These are phyloP conservation scores for Erucastrum elatum DNA, from an alignment of 345 rosid genomes.

Conservation along the genomic window DNA sequence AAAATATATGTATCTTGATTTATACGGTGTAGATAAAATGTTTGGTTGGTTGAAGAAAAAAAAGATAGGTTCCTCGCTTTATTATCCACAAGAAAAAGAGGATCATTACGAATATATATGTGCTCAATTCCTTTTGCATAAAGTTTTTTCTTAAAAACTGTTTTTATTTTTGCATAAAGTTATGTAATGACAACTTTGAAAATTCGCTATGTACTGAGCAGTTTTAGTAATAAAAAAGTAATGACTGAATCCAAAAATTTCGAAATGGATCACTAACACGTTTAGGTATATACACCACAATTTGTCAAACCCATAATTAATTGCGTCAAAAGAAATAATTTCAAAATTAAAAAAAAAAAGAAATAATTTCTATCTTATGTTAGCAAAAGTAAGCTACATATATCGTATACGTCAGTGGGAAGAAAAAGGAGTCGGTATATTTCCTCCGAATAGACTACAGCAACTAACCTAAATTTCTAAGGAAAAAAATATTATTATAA, in stretches of 20 bases:
- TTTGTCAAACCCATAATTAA: conserved; percentile 14
- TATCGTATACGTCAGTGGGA: conserved; percentile 19
- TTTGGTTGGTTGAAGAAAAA: conserved; percentile 15
- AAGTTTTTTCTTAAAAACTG: not conserved
- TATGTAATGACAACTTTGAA: conserved; percentile 8
- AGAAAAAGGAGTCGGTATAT: not conserved
- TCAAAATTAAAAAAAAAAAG: too few relatives aligned
- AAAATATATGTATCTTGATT: not conserved
- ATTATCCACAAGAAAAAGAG: conserved; percentile 4
- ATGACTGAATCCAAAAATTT: not conserved
- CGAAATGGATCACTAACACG: conserved; percentile 11
- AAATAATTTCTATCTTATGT: conserved; percentile 4
- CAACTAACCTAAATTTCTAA: conserved; percentile 22
- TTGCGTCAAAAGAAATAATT: conserved; percentile 22
- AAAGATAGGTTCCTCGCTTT: conserved; percentile 10
- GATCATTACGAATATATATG: conserved; percentile 38
- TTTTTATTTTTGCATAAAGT: conserved; percentile 13
- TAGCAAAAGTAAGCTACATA: conserved; percentile 20
- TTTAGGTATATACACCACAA: not conserved
- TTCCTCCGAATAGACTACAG: conserved; percentile 15
- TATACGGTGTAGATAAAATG: conserved; percentile 2
- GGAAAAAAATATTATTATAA: conserved; percentile 18
- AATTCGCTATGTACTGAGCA: not conserved
- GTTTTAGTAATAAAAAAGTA: conserved; percentile 4
- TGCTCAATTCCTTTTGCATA: conserved; percentile 27